Conservation (phyloP, 345 rosid genomes). For the Eucalyptus curtisii region DNA sequence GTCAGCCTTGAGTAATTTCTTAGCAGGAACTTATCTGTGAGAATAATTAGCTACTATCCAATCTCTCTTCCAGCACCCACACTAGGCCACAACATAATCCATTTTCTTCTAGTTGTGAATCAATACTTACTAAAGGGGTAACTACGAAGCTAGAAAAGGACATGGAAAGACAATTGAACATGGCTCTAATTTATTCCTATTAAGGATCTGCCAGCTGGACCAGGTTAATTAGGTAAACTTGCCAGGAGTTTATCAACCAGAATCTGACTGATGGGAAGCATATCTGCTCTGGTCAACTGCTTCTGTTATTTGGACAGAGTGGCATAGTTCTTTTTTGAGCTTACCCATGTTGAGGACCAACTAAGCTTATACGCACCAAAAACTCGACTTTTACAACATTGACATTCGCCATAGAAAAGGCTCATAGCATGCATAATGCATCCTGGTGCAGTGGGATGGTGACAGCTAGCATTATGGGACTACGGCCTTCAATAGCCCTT, state of each 20-base stretch:
- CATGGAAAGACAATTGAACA: background rate
- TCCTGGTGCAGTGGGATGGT: background rate
- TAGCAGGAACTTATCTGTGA: background rate
- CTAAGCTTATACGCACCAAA: background rate
- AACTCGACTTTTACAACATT: background rate
- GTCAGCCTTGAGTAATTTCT: background rate
- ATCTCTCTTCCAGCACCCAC: background rate
- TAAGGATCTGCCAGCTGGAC: background rate
- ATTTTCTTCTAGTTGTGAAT: background rate
- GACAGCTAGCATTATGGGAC: background rate
- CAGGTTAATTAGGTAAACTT: background rate
- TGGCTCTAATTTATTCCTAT: background rate
- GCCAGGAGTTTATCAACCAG: background rate
- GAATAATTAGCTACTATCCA: background rate
- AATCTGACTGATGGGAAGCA: background rate
- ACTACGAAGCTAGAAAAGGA: background rate
- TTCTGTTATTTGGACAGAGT: background rate
- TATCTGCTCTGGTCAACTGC: background rate
- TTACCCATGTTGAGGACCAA: background rate
- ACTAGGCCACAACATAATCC: background rate
- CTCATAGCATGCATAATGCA: background rate
- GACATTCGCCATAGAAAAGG: background rate
- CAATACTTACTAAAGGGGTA: background rate
- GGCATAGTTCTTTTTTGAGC: background rate
- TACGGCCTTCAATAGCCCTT: background rate